Conservation (phyloP, 1,284 basidiomycete species). For the Cutaneotrichosporon dermatis region DNA sequence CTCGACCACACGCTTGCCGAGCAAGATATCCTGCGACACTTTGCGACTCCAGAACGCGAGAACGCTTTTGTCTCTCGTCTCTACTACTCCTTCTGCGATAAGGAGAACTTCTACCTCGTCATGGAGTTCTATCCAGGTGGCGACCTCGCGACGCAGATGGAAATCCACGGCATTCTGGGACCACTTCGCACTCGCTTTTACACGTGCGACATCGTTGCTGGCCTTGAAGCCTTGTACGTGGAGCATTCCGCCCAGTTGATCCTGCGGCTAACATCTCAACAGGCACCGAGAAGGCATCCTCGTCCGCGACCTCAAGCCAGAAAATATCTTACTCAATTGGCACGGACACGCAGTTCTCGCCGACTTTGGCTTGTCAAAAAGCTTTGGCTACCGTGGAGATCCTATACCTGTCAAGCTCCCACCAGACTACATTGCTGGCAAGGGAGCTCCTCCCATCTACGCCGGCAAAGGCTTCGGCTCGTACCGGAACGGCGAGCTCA, state of each 20-base stretch:
- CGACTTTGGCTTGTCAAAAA: slow-evolving; percentile 69
- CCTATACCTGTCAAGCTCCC: slow-evolving; percentile 32
- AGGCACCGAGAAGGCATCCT: slow-evolving; percentile 52
- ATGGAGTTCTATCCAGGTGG: slow-evolving; percentile 90
- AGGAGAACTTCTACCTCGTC: slow-evolving; percentile 74
- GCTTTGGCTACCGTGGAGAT: slow-evolving; percentile 40
- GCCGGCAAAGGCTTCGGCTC: slow-evolving; percentile 23
- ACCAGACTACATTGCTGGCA: slow-evolving; percentile 20
- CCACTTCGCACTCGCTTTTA: slow-evolving; percentile 91
- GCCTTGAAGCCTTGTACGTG: slow-evolving; percentile 71
- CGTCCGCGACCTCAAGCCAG: slow-evolving; percentile 53
- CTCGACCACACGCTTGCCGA: slow-evolving; percentile 92
- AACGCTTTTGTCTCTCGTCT: slow-evolving; percentile 92
- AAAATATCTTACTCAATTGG: slow-evolving; percentile 88
- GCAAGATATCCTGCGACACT: slow-evolving; percentile 84
- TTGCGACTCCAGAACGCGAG: slow-evolving; percentile 60
- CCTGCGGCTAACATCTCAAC: slow-evolving; percentile 3
- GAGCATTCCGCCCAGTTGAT: no score
- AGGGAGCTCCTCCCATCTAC: slow-evolving; percentile 17
- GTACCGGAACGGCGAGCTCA: slow-evolving; percentile 22
- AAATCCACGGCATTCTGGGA: slow-evolving; percentile 86
- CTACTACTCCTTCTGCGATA: slow-evolving; percentile 94
- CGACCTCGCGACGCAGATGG: slow-evolving; percentile 92
- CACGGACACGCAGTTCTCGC: slow-evolving; percentile 94
- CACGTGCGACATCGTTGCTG: slow-evolving; percentile 91